Evolutionary conservation across 176 grass and related monocot species (phyloP), one percentile per base, ranked within the genome.

Genomic region (Canna indica): DNA sequence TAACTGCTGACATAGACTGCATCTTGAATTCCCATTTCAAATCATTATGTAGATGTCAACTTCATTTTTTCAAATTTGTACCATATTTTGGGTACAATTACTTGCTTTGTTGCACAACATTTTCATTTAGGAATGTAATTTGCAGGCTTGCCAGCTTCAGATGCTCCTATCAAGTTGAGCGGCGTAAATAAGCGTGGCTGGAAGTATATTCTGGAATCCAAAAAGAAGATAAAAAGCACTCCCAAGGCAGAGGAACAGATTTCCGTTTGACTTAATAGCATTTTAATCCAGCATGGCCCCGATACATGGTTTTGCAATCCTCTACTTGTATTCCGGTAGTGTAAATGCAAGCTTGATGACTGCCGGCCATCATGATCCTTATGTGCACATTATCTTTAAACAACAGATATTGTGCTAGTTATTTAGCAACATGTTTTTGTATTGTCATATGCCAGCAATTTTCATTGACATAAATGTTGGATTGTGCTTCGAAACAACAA

Each of bases 121-220:
- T 66, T 36, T 65, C 7, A 50, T 22, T 1, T 3, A 60, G 13
- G 4, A 29, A 10, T n/a, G 24, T 14, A 31, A 16, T 28, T 22
- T 71, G 13, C 68, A 71, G 68, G 68, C 1, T 11, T 60, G 39
- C 33, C 20, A 44, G 52, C 54, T 36, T 31, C 71, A 3, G 71
- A 73, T 42, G 35, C 71, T 44, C 71, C 71, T 28, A 12, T 42
- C 30, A 73, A 73, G 53, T 27, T 73, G 28, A 73, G 71, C 36
- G 71, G 71, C 1, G 71, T 73, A 10, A 59, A 73, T 14, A 73
- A 73, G 14, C 52, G 53, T 41, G 71, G 71, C 9, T 73, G 71
- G 71, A 73, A 42, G 36, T 73, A 73, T 41, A 42, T 73, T 41
- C 53, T 1, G 2, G 53, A 73, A 58, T 59, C 71, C 24, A 59